A percentile compares a stretch with the other conserved stretches of the same genome.
Evolutionary conservation across 1,139 yeast genomes (phyloP).

Genomic region (Lodderomyces oxycetoniae): DNA sequence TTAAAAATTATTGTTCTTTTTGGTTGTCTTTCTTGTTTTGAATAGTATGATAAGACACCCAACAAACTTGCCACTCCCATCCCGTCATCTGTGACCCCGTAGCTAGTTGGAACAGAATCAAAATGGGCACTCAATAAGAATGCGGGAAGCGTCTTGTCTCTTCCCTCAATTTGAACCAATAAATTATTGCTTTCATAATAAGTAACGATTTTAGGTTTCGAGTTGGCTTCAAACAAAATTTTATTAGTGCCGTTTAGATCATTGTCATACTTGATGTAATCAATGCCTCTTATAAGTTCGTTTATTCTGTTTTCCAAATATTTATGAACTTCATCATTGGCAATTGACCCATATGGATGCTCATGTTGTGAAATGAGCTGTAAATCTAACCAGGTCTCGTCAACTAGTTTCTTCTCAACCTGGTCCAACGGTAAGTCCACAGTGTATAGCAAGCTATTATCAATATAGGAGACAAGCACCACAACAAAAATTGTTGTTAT

Average conservation of each 20-base stretch:
- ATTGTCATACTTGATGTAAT: constrained; percentile 48
- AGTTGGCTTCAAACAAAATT: constrained; percentile 36
- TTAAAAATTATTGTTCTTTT: constrained; percentile 71
- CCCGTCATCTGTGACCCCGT: constrained; percentile 91
- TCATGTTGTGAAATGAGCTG: constrained; percentile 60
- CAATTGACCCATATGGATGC: constrained; percentile 77
- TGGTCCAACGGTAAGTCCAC: constrained; percentile 35
- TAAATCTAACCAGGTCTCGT: constrained; percentile 61
- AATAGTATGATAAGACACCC: constrained; percentile 56
- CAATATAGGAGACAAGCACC: constrained; percentile 24
- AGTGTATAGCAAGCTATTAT: constrained; percentile 35
- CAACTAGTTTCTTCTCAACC: constrained; percentile 36
- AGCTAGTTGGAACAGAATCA: constrained; percentile 85
- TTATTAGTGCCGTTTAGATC: constrained; percentile 41
- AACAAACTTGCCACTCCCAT: constrained; percentile 83
- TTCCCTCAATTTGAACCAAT: constrained; percentile 67
- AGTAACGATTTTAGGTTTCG: constrained; percentile 25
- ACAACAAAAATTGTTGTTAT: constrained; percentile 37
- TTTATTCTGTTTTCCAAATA: constrained; percentile 49
- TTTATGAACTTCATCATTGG: constrained; percentile 72
- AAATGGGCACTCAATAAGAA: constrained; percentile 78
- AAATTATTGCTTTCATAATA: constrained; percentile 81
- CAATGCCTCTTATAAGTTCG: constrained; percentile 21
- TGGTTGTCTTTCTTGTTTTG: constrained; percentile 46
- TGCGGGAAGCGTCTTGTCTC: constrained; percentile 53